Base-by-base conservation (phyloP, 306 rosid genomes). In the Trifolium pratense region DNA sequence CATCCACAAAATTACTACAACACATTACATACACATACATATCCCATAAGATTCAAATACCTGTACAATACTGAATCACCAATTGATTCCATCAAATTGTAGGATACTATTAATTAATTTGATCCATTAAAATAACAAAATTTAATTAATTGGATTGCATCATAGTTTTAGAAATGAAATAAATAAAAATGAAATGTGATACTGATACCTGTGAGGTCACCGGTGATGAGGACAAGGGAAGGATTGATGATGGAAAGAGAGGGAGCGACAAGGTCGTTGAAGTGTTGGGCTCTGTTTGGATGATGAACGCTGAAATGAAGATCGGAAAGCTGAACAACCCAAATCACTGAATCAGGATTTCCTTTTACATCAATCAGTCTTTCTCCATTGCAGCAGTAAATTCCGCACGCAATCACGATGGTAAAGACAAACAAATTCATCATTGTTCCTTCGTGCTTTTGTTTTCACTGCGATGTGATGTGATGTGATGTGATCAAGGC, bases 311-410 rank as follows among this genome's bases (percentile, higher is more conserved):
- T 94, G 87, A 94, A 91, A 81, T 94, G 98, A 71, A 94, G 96
- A 88, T 94, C 97, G 48, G 98, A 91, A 40, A 94, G 90, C 87
- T 94, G 98, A 87, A 94, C 96, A 64, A 79, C 78, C 98, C 98
- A 94, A 59, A 91, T 71, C 52, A 91, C 84, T 12, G 94, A 91
- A 78, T 87, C 89, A 1, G 89, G 82, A 26, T 62, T 83, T 71
- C 88, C 93, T n/a, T 83, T 80, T 13, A 70, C 66, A 59, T 72
- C 61, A 18, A 80, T 70, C 59, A 77, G 86, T 51, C 74, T 65
- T 34, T 57, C 70, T 9, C 56, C 78, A 16, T 6, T 26, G 58
- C 43, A 71, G 3, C 6, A 29, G 57, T 48, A 56, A 29, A 71
- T 17, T 58, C 14, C 13, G 56, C 10, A 59, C 29, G 46, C 62